Evolutionary conservation across 1,284 basidiomycete genomes (phyloP), one percentile per base, ranked within the genome.

Genomic region (Cystobasidium sp.): DNA sequence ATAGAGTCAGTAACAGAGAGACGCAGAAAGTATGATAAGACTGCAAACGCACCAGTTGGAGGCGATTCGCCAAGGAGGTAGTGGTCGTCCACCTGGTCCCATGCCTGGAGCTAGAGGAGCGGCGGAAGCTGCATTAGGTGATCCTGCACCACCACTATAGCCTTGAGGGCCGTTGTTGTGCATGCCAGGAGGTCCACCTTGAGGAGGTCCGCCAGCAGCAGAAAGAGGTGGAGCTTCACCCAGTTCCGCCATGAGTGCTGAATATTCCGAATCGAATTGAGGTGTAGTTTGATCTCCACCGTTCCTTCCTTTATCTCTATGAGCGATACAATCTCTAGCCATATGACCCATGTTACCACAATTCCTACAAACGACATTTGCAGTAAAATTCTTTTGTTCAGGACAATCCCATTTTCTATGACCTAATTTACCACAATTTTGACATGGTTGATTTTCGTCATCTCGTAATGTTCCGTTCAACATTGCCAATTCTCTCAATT

Each of bases 361-460:
- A 78, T 94, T 88, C 79, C 93, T 93, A 86, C 94, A 97, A 81
- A 97, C 95, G 85, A 97, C 68, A 53, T 94, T 94, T 84, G 95
- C 94, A 80, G 91, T 94, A 85, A 94, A 97, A 84, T 95, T 95
- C 82, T 91, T 89, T 83, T 96, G 93, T 84, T 96, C 92, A 24
- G 94, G 93, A 82, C 94, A 97, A 83, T 97, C 94, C 85, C 94
- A 97, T 87, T 96, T 94, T 84, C 94, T 90, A 81, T 83, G 81
- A 64, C 93, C 93, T 78, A 93, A 89, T 76, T 92, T 91, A 82
- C 94, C 94, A 84, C 95, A 97, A 81, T 97, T 97, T 85, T 97
- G 95, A 85, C 97, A 98, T 77, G 98, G 89, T 84, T 99, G 97
- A 81, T 98, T 98, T 85, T 99, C 97, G 83, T 99, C 97, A 82